Conservation (phyloP, 1,139 yeast genomes). For the Protomyces pachydermus region DNA sequence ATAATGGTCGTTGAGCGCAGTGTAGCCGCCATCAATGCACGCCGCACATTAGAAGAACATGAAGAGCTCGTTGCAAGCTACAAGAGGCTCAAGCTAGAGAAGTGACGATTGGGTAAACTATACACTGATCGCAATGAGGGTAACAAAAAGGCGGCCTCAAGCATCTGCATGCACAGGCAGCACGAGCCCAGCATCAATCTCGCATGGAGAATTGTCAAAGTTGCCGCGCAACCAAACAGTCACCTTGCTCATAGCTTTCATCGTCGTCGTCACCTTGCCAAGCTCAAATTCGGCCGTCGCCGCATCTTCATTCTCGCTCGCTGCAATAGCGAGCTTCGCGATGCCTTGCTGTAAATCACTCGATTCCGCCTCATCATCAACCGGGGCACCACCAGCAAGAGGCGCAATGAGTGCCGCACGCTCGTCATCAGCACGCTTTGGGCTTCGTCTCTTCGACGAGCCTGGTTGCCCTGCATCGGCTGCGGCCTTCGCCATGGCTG, state of each 20-base stretch:
- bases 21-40: not conserved
- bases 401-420: not conserved
- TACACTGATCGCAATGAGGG: not conserved
- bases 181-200: conserved; percentile 16
- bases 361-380: not conserved
- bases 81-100: not conserved
- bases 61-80: not conserved
- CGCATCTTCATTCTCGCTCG: not conserved
- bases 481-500: not conserved
- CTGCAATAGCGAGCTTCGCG: not conserved
- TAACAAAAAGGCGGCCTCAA: too few species aligned
- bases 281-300: not conserved
- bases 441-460: not conserved
- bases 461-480: not conserved
- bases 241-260: conserved; percentile 13
- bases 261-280: not conserved
- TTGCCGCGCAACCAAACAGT: conserved; percentile 18
- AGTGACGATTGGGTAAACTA: not conserved
- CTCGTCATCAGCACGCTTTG: not conserved
- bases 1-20: not conserved
- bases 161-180: not conserved
- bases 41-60: not conserved
- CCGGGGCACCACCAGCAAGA: not conserved
- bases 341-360: not conserved
- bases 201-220: conserved; percentile 18